Base-by-base conservation (phyloP, 164 flowering plant species). In the Stephania yunnanensis region DNA sequence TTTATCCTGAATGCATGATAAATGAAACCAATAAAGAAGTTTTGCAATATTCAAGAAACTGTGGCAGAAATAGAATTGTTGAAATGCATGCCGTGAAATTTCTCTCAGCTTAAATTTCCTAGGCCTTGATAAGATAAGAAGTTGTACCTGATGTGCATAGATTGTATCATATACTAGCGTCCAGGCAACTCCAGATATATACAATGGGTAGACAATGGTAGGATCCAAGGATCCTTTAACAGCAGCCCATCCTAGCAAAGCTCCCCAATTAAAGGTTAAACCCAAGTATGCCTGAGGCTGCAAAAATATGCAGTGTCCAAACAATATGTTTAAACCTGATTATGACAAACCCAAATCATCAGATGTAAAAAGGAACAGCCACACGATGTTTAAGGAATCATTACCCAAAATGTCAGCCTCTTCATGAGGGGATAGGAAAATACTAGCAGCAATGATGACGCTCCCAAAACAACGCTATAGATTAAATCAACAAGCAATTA, bases 201-300 rank as follows among this genome's bases (percentile, higher is more conserved):
- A 96, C 53, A 94, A 81, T 15, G 98, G 99, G 46, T 92, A 77
- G 65, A 89, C 92, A 75, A 96, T 52, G 71, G 87, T 75, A 72
- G 93, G 95, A 82, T 92, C 94, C 84, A 96, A 79, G 82, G 89
- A 88, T 83, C 97, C 98, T 83, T 76, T 89, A 71, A 96, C 76
- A 22, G 98, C 99, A 80, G 96, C 78, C 97, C 99, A 94, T 67
- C 99, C 99, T 75, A 94, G 81, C 78, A 96, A 87, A 75, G 97
- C 97, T 86, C 98, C 99, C 97, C 98, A 93, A 75, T 93, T 95
- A 77, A 95, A 92, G 25, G 99, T 92, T 77, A 96, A 86, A 74
- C 99, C 99, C 63, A 94, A 86, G 86, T 74, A 96, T 68, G 99
- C 99, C 83, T 96, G 99, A 80, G 98, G 98, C 98, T 96, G 91